Conservation (phyloP, 441 rosid genomes). For the Populus hybrid region DNA sequence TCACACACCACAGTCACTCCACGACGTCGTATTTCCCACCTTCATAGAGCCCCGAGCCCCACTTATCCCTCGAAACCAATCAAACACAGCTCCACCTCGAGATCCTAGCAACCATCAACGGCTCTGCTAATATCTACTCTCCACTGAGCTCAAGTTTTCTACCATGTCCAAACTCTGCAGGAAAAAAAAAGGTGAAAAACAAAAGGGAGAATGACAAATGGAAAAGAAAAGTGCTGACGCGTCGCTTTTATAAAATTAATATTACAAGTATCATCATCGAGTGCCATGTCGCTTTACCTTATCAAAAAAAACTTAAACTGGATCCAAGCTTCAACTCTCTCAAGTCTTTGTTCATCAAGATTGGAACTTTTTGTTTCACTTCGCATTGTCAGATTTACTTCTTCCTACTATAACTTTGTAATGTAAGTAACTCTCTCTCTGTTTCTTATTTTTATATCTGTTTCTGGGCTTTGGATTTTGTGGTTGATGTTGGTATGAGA, state of each 20-base stretch:
- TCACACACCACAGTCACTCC: not conserved
- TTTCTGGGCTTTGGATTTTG: not conserved
- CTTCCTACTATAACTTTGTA: not conserved
- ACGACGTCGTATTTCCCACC: not conserved
- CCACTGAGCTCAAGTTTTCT: not conserved
- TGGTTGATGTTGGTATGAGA: too few relatives aligned
- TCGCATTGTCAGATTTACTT: not conserved
- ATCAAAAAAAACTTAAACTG: not conserved
- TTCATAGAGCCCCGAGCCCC: not conserved
- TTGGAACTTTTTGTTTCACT: not conserved
- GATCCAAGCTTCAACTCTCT: not conserved
- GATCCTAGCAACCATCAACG: not conserved
- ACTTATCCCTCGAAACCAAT: not conserved
- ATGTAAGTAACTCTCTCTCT: not conserved
- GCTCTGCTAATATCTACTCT: not conserved
- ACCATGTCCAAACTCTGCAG: not conserved
- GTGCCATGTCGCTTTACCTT: conserved; percentile 35
- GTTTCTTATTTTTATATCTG: too few relatives aligned
- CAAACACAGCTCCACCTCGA: not conserved
- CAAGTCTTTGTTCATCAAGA: not conserved
- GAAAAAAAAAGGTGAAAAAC: not conserved
- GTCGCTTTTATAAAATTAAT: not conserved
- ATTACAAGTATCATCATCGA: not conserved
- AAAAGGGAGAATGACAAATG: not conserved
- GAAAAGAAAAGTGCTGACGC: too few relatives aligned